A percentile compares a stretch with the other conserved stretches of the same genome.
Evolutionary conservation across 805 yeast genomes (phyloP).

Genomic region (Lipomyces starkeyi): DNA sequence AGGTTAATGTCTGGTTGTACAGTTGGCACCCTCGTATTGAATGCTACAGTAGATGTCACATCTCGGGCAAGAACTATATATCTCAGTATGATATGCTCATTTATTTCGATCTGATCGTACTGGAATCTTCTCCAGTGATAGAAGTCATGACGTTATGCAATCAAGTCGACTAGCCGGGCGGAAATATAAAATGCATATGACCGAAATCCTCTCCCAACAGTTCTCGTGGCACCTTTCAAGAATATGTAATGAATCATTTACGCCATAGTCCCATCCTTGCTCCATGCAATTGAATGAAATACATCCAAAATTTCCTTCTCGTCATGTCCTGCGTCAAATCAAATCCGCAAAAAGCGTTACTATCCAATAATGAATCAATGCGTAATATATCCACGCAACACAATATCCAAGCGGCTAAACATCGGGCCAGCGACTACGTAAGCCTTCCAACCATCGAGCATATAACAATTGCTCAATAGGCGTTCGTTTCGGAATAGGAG

Average conservation of each 20-base stretch:
- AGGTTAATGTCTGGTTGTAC: not conserved
- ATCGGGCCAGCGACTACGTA: constrained; percentile 37
- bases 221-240: no score
- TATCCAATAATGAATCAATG: not conserved
- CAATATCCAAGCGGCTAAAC: constrained; percentile 8
- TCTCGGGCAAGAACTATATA: no score
- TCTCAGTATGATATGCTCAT: not conserved
- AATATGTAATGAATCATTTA: no score
- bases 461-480: constrained; percentile 38
- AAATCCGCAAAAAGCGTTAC: not conserved
- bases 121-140: not conserved
- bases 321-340: not conserved
- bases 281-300: not conserved
- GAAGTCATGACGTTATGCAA: not conserved
- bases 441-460: constrained; percentile 39
- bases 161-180: not conserved
- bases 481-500: constrained; percentile 26
- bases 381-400: not conserved
- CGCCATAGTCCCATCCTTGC: no score
- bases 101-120: not conserved
- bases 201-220: no score
- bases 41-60: no score
- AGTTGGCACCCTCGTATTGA: no score
- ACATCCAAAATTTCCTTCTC: not conserved
- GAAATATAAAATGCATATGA: no score